Evolutionary conservation across 495 filamentous ascomycete genomes (phyloP), one percentile per base, ranked within the genome.

Genomic region (Penicillium canescens): DNA sequence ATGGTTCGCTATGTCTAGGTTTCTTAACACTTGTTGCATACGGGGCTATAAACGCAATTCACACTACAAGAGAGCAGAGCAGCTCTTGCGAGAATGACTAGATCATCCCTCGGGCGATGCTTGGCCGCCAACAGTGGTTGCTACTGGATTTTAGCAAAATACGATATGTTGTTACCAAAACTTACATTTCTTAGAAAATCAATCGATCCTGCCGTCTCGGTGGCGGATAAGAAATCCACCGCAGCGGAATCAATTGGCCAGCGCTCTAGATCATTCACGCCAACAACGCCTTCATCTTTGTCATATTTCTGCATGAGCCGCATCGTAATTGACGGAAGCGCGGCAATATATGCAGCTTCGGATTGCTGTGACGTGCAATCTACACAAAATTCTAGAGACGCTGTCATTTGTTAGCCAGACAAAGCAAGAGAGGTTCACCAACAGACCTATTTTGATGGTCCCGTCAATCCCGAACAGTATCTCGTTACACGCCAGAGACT

Each of bases 11-110:
- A n/a, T n/a, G n/a, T n/a, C n/a, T n/a, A n/a, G n/a, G n/a, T n/a
- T n/a, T n/a, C n/a, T n/a, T n/a, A n/a, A n/a, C n/a, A n/a, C n/a
- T n/a, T n/a, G n/a, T n/a, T n/a, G n/a, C n/a, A n/a, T n/a, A n/a
- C n/a, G n/a, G n/a, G n/a, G n/a, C n/a, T 36, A 37, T 40, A 49
- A 39, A 39, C 31, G 35, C 35, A 49, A 38, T 26, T 49, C 5
- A 49, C 18, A 23, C 21, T 38, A 50, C 31, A 45, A 10, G 41
- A 44, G 34, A 52, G 50, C 34, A 45, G 34, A 37, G 41, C 33
- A 16, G 34, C 50, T 41, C 34, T 38, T 52, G 23, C 41, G n/a
- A 52, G 41, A 26, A 52, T 12, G 20, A 45, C 40, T 18, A 52
- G 50, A 52, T 52, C 20, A 38, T 42, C 50, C 33, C 31, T 43